These are phyloP conservation scores for Knoxdaviesia proteae DNA, from an alignment of 2,329 filamentous ascomycete species.

Conservation along the genomic window DNA sequence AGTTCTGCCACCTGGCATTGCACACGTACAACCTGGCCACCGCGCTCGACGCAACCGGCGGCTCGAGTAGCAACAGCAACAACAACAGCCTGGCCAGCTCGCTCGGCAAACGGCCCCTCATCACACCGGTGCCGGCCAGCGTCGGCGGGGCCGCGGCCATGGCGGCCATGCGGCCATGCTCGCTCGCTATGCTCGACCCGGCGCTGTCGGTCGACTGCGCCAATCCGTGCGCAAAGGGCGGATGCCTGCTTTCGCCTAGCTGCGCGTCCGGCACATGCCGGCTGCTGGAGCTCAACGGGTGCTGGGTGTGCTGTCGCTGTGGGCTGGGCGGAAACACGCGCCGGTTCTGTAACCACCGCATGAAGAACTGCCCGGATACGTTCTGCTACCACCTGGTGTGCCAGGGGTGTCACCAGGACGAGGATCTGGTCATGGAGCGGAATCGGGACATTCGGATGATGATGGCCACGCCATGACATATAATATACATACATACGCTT, in stretches of 20 bases:
- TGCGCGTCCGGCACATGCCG: constrained; percentile 27
- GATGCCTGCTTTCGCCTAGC: constrained; percentile 21
- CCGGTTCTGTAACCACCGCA: constrained; percentile 22
- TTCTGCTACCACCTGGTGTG: constrained; percentile 33
- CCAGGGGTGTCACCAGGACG: constrained; percentile 18
- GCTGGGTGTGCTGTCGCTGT: constrained; percentile 30
- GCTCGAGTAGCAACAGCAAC: constrained; percentile 11
- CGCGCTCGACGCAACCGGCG: constrained; percentile 3
- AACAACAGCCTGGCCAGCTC: too few relatives aligned
- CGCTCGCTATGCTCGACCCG: constrained; percentile 10
- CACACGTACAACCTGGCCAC: not conserved
- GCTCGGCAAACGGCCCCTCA: too few relatives aligned
- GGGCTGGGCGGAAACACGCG: constrained; percentile 22
- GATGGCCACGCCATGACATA: not conserved
- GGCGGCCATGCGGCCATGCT: constrained; percentile 7
- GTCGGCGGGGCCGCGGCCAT: constrained; percentile 4
- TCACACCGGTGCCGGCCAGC: too few relatives aligned
- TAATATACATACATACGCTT: too few relatives aligned
- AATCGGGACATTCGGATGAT: too few relatives aligned
- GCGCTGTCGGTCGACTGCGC: constrained; percentile 14
- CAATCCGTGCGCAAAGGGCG: constrained; percentile 22
- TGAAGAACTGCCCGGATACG: constrained; percentile 24
- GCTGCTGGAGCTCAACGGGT: constrained; percentile 23
- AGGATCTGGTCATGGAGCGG: too few relatives aligned
- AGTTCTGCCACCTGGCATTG: constrained; percentile 14